phyloP scores from a whole-genome alignment of 768 basidiomycete species.

The Boletus rubescentipes region DNA sequence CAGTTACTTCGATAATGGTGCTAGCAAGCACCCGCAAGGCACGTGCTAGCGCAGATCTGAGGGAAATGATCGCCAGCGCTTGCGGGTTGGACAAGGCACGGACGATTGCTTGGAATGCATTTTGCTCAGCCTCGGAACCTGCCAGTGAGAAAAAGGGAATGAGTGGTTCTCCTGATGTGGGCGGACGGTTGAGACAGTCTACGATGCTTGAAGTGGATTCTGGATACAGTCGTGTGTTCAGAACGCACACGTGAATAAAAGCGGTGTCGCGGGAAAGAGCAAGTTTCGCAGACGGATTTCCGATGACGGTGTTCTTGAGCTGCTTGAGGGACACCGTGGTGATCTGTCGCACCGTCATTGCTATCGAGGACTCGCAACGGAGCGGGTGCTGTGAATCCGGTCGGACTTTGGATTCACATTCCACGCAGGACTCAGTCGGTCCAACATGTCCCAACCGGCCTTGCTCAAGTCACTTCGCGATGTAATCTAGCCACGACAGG shows the following conservation, averaged over 20 bases:
- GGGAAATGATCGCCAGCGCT: slow-evolving; percentile 32
- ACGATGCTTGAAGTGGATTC: slow-evolving; percentile 48
- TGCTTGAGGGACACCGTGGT: slow-evolving; percentile 48
- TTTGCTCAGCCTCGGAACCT: slow-evolving; percentile 64
- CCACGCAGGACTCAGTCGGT: too few species aligned
- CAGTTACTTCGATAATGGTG: slow-evolving; percentile 65
- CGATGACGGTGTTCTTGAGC: slow-evolving; percentile 75
- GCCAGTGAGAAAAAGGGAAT: neutral
- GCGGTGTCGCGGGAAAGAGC: slow-evolving; percentile 53
- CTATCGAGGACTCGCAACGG: neutral
- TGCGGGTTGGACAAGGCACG: slow-evolving; percentile 53
- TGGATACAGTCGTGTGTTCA: neutral
- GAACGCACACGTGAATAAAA: slow-evolving; percentile 54
- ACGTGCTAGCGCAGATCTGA: slow-evolving; percentile 61
- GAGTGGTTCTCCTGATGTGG: slow-evolving; percentile 28
- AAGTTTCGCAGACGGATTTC: slow-evolving; percentile 72
- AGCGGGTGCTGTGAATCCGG: neutral
- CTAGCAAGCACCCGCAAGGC: slow-evolving; percentile 58
- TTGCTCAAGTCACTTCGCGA: too few species aligned
- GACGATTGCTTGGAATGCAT: slow-evolving; percentile 60
- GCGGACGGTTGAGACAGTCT: slow-evolving; percentile 51
- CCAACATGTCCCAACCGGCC: too few species aligned
- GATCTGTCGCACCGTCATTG: slow-evolving; percentile 32
- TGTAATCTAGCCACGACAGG: too few species aligned
- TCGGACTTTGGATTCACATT: slow-evolving; percentile 2